phyloP scores from a whole-genome alignment of 1,284 basidiomycete genomes.

The Agroathelia rolfsii region DNA sequence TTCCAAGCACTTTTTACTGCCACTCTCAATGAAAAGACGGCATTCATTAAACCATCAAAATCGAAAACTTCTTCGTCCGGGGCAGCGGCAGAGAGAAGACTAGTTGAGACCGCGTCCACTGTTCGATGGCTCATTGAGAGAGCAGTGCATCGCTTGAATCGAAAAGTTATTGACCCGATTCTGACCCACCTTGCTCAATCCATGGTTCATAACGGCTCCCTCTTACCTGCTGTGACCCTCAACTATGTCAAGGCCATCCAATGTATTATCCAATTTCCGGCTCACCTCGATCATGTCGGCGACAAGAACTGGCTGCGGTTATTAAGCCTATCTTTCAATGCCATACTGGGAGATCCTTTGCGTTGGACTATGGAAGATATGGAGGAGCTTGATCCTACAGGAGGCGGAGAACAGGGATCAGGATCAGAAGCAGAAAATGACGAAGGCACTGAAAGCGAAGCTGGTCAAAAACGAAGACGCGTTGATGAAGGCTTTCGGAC shows the following conservation, averaged over 20 bases:
- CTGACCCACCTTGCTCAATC: conserved; percentile 60
- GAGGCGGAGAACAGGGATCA: conserved; percentile 19
- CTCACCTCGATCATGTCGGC: conserved; percentile 75
- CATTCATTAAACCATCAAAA: conserved; percentile 32
- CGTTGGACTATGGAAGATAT: conserved; percentile 29
- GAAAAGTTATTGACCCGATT: conserved; percentile 42
- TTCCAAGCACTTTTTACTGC: conserved; percentile 67
- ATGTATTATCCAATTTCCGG: conserved; percentile 48
- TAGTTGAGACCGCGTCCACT: conserved; percentile 52
- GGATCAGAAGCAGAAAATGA: conserved; percentile 15
- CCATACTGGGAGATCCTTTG: conserved; percentile 59
- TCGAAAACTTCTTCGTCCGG: conserved; percentile 13
- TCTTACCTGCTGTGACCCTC: conserved; percentile 61
- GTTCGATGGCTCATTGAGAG: conserved; percentile 66
- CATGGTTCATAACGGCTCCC: conserved; percentile 43
- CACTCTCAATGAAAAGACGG: conserved; percentile 53
- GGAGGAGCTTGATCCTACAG: conserved; percentile 20
- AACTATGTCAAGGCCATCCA: conserved; percentile 78
- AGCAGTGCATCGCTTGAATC: conserved; percentile 42
- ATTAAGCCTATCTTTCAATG: conserved; percentile 68
- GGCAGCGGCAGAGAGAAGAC: conserved; percentile 40
- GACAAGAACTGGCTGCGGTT: conserved; percentile 58
- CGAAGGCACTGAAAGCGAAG: conserved; percentile 25
- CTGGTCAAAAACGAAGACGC: conserved; percentile 18
- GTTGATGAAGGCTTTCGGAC: conserved; percentile 14